Base-by-base conservation (phyloP, 768 basidiomycete species). In the Paxillus involutus region DNA sequence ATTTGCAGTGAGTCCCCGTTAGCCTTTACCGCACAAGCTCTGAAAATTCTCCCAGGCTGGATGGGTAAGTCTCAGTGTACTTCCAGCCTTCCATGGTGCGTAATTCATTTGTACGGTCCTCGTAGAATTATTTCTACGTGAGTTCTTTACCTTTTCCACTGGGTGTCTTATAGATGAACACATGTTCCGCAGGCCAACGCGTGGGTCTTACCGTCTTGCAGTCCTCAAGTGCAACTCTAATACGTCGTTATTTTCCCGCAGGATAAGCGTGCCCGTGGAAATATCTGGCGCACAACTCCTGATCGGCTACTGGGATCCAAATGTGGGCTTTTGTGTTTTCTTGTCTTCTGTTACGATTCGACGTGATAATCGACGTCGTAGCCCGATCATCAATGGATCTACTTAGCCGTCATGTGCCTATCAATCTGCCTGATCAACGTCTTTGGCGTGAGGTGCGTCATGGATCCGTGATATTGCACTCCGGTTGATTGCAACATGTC, bases 241-340 rank as follows among this genome's bases (percentile, higher is more conserved):
- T 9, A 13, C 19, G 40, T 26, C 4, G 3, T 43, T 9, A 6
- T 49, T 11, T 7, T 36, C 21, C 37, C n/a, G 9, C 44, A 80
- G 79, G n/a, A 83, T 87, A 50, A 78, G 84, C 1, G 75, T 82
- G 0, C 88, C 88, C 9, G 83, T 85, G 17, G 89, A 91, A 71
- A 78, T 93, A 50, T 83, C 84, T 2, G 89, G 89, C 2, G 83
- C 86, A 9, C 78, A 81, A 13, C 78, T 91, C 47, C 68, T 93
- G 11, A 73, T 91, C 52, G 76, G 80, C 6, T 91, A 84, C 73
- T 91, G 89, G 89, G 85, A 88, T 68, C 58, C 70, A 29, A 73
- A 85, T 58, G 84, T 85, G 55, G 52, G 76, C 42, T 49, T 13
- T 30, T 42, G 21, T 37, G 41, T 21, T 3, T 21, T 21, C 21